phyloP scores from a whole-genome alignment of 371 early-diverging fungal species.

The Mortierella sp. region DNA sequence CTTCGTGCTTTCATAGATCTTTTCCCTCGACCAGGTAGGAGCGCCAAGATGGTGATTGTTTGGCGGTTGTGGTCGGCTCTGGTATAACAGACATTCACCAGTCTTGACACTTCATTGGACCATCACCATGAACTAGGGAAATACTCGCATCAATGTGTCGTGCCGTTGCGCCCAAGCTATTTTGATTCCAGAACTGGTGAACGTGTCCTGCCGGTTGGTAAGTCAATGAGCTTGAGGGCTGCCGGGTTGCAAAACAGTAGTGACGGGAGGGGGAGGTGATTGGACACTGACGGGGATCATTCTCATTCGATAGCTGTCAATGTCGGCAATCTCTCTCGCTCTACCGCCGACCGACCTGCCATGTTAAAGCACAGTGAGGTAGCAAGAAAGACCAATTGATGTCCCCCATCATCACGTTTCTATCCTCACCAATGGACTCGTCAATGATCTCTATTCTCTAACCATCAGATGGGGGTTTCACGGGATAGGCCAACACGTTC shows the following conservation, averaged over 20 bases:
- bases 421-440: no score
- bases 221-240: not conserved
- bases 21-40: slow-evolving; percentile 27
- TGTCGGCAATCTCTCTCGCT: slow-evolving; percentile 44
- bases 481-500: slow-evolving; percentile 45
- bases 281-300: no score
- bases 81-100: no score
- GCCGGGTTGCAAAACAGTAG: no score
- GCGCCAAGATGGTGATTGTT: no score
- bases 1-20: slow-evolving; percentile 10
- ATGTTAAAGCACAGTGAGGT: slow-evolving; percentile 88
- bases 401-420: no score
- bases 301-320: slow-evolving; percentile 42
- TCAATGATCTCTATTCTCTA: no score
- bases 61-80: no score
- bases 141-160: slow-evolving; percentile 48
- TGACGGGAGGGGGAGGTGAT: no score
- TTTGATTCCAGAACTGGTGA: slow-evolving; percentile 20
- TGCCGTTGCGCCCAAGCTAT: slow-evolving; percentile 47
- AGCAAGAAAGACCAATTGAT: no score
- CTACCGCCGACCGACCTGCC: slow-evolving; percentile 76
- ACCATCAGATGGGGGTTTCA: no score
- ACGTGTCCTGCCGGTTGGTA: slow-evolving; percentile 42
- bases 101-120: not conserved
- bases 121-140: slow-evolving; percentile 12